Conservation (phyloP, 208 protist genomes). For the Crithidia fasciculata region DNA sequence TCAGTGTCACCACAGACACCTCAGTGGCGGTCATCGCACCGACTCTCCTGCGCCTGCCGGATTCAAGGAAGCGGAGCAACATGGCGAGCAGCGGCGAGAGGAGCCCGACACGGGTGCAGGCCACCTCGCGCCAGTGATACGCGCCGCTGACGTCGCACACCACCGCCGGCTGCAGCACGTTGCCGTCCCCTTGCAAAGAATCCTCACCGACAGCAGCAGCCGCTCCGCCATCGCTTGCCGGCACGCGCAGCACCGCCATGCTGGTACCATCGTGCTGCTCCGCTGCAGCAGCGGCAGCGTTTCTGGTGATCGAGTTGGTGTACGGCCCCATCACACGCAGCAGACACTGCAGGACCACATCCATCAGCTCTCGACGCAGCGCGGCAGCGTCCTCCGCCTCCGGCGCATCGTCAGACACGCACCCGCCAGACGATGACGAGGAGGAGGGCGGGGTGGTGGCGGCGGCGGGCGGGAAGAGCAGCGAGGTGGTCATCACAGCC, state of each 20-base stretch:
- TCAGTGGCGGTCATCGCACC: not conserved
- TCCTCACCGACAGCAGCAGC: too few relatives aligned
- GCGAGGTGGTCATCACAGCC: not conserved
- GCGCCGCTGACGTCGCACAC: constrained; percentile 15
- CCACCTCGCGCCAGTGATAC: constrained; percentile 10
- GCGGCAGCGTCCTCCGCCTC: not conserved
- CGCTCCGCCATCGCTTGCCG: too few relatives aligned
- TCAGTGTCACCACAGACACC: not conserved
- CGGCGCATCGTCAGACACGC: not conserved
- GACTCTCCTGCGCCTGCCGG: not conserved
- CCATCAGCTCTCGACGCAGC: constrained; percentile 17
- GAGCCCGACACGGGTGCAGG: constrained; percentile 29
- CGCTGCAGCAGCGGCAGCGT: not conserved
- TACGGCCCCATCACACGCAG: constrained; percentile 13
- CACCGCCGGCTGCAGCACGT: constrained; percentile 19
- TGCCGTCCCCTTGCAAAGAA: not conserved
- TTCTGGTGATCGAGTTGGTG: not conserved
- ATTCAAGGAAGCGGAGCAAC: constrained; percentile 11
- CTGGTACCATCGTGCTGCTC: too few relatives aligned
- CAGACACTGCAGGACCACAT: constrained; percentile 24
- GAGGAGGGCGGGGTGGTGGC: not conserved
- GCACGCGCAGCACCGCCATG: too few relatives aligned
- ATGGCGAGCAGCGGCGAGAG: constrained; percentile 29
- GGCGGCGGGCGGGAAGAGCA: not conserved
- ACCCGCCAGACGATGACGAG: not conserved